Evolutionary conservation across 768 basidiomycete species (phyloP), one percentile per base, ranked within the genome.

Genomic region (Panellus pusillus): DNA sequence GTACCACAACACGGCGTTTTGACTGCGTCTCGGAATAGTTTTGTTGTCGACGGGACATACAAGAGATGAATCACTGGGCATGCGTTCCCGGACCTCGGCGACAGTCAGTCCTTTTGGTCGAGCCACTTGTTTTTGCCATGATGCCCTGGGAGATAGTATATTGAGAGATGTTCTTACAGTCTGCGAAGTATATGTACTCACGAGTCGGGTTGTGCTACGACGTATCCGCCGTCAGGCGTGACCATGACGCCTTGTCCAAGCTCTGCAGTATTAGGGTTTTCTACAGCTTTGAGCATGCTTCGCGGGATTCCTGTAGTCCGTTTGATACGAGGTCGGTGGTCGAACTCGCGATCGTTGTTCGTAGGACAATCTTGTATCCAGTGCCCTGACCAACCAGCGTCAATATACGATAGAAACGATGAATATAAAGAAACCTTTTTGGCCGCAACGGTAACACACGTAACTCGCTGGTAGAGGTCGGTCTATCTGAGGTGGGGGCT

Each of bases 311-410:
- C 97, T 9, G 97, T 99, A 4, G 97, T 98, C 46, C 97, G 82
- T 68, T 98, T 98, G 68, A 99, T 95, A 24, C 95, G 88, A 43
- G 96, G 96, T 52, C 89, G 79, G 64, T 98, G 89, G 70, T 96
- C 93, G 60, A 87, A 97, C 44, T 95, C 93, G 46, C 93, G 88
- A 66, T 99, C 93, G 63, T 89, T 94, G 68, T 98, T 98, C 6
- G 94, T 97, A 1, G 97, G 97, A 68, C 97, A 99, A 58, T 97
- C 92, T 67, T 99, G 95, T 60, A 99, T 99, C 97, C 97, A 99
- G 66, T 99, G 97, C 37, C 97, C 96, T 98, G 68, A 17, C 18
- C 41, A 52, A 55, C 39, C 31, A 9, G 41, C 55, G 47, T 68
- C 47, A 63, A 40, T 35, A 35, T 11, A 29, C 39, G 27, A 19